Conservation (phyloP, 257 asterid species). For the Echites panduratus region DNA sequence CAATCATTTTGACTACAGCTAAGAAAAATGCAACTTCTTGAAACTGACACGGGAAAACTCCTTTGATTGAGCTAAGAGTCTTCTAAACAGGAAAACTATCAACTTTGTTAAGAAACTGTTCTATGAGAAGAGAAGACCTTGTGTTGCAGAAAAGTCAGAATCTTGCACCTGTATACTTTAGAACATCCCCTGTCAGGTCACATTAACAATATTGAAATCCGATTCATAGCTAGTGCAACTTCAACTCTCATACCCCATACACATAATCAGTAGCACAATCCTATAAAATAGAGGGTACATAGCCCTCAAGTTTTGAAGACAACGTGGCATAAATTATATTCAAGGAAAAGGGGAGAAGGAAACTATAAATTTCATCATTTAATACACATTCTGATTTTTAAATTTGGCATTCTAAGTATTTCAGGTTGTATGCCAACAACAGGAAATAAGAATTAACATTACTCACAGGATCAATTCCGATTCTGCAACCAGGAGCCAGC, state of each 20-base stretch:
- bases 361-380: neutral
- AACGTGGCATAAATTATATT: neutral
- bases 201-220: neutral
- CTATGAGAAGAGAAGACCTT: neutral
- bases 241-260: neutral
- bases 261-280: neutral
- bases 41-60: neutral
- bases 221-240: neutral
- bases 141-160: neutral
- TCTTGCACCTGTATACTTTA: neutral
- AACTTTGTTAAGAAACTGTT: neutral
- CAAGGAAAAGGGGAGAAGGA: neutral
- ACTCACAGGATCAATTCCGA: conserved; percentile 98
- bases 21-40: neutral
- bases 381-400: neutral
- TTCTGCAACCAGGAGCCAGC: conserved; percentile 79
- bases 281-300: neutral
- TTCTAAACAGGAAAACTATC: neutral
- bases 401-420: neutral
- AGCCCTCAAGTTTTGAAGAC: neutral
- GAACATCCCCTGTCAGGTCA: neutral
- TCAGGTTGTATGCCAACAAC: conserved; percentile 2
- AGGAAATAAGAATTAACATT: conserved; percentile 22
- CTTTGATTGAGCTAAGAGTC: neutral
- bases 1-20: neutral